Base-by-base conservation (phyloP, 2,329 filamentous ascomycete genomes). In the Nemania abortiva region DNA sequence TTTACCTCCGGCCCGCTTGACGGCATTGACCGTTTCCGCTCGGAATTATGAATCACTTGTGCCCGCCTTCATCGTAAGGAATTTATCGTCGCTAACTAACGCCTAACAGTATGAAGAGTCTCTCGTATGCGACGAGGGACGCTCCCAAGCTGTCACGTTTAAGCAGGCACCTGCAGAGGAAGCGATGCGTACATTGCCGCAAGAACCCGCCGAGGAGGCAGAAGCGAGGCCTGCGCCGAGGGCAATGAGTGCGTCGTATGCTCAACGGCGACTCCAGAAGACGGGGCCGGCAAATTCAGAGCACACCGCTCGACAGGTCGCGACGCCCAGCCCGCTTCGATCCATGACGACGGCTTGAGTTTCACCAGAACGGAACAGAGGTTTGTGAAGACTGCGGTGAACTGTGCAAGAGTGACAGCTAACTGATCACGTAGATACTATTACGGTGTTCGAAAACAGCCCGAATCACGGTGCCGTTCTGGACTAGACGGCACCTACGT, bases 41-140 rank as follows among this genome's bases (percentile, higher is more conserved):
- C 56, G 49, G 9, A 64, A 53, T 29, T 55, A 34, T 31, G 6
- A 42, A 45, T 52, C 39, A 0, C 49, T 52, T 42, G 57, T 65
- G 62, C 39, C 56, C 54, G 42, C 18, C 53, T 53, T 58, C 24
- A 27, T 37, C 24, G 18, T n/a, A 60, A 70, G 63, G 34, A 10
- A 73, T 66, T 66, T 29, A 47, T 57, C 11, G 18, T 31, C 68
- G 37, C 75, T 92, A 90, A 97, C 96, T 95, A 92, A 95, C 92
- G 91, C 88, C 89, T 90, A 57, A 52, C 59, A 77, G 76, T 77
- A 76, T 89, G 89, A 93, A 86, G 77, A 78, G 74, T 87, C 88
- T 93, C 93, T 95, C 92, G 92, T 91, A 83, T 81, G 85, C 82
- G 87, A 90, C 93, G 95, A 97, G 95, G 94, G 91, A 89, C 86